Evolutionary conservation across 2,329 filamentous ascomycete genomes (phyloP), one percentile per base, ranked within the genome.

Genomic region (Boeremia lycopersici): DNA sequence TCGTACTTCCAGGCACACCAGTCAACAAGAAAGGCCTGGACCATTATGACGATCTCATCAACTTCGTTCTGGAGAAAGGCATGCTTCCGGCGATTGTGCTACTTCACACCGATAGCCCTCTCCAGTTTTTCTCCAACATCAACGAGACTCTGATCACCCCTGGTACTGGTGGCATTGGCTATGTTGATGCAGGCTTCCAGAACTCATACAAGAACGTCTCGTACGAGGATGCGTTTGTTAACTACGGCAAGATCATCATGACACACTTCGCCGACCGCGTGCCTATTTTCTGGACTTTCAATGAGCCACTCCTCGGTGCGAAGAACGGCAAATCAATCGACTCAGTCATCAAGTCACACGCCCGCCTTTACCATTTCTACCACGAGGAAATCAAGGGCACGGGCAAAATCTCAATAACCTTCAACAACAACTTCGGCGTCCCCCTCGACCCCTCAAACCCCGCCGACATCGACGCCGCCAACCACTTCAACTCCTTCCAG

Each of bases 1-100:
- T 84, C 58, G 78, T 76, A 0, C 58, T 80, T 8, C 77, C 77
- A 0, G 79, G 78, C 0, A 78, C 81, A 0, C 82, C 81, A 0
- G 77, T 84, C 3, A 84, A 84, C 49, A 68, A 79, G 47, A 70
- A 79, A 45, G 82, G 54, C 1, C 74, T 84, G 7, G 74, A 79
- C 8, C 82, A 84, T 61, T 85, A 84, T 59, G 78, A 83, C 53
- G 80, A 84, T 54, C 72, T 84, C 8, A 82, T 84, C 61, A 73
- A 81, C 42, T 81, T 76, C 7, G 73, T 79, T 39, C 57, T 84
- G 0, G 75, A 77, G 26, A 78, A 81, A 47, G 81, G 80, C 11
- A 79, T 84, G 73, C 71, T 75, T 1, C 82, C 82, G 0, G 70
- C 74, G 6, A 74, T 82, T 0, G 81, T 81, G 0, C 69, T 84